A percentile compares a stretch with the other conserved stretches of the same genome.
phyloP scores from a whole-genome alignment of 176 grass and related monocot species.

The Bromus sterilis region DNA sequence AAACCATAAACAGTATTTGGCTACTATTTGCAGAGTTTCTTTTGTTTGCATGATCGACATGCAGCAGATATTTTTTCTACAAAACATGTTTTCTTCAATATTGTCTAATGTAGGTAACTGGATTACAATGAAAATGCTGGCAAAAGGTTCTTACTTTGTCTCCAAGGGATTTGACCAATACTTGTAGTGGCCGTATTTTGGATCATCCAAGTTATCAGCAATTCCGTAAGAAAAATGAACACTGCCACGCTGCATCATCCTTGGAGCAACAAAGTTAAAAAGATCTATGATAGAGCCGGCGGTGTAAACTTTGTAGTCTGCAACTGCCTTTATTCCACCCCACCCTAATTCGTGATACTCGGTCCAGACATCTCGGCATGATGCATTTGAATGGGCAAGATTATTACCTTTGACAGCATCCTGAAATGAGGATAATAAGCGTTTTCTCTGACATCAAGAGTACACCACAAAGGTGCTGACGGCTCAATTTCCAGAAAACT shows the following conservation, averaged over 20 bases:
- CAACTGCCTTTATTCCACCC: slow-evolving; percentile 89
- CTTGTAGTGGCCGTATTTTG: slow-evolving; percentile 77
- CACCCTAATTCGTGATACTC: slow-evolving; percentile 94
- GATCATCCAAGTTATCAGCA: slow-evolving; percentile 91
- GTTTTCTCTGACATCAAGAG: not conserved
- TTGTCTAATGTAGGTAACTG: not conserved
- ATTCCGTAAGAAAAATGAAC: slow-evolving; percentile 91
- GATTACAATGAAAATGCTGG: not conserved
- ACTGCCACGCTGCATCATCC: slow-evolving; percentile 96
- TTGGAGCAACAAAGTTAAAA: slow-evolving; percentile 93
- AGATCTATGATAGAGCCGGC: slow-evolving; percentile 71
- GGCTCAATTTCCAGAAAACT: slow-evolving; percentile 4
- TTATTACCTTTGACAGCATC: slow-evolving; percentile 79
- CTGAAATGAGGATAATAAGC: slow-evolving; percentile 32
- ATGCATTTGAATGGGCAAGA: slow-evolving; percentile 61
- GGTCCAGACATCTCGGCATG: slow-evolving; percentile 95
- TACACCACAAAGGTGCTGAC: not conserved
- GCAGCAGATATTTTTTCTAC: not conserved
- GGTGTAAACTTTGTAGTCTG: slow-evolving; percentile 82
- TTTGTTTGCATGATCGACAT: not conserved
- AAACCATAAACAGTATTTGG: not conserved
- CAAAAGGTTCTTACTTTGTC: slow-evolving; percentile 63
- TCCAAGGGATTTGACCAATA: slow-evolving; percentile 99
- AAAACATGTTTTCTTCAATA: not conserved
- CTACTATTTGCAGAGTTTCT: not conserved